A percentile compares a stretch with the other conserved stretches of the same genome.
Evolutionary conservation across 1,139 yeast genomes (phyloP).

Genomic region (Taphrina confusa): DNA sequence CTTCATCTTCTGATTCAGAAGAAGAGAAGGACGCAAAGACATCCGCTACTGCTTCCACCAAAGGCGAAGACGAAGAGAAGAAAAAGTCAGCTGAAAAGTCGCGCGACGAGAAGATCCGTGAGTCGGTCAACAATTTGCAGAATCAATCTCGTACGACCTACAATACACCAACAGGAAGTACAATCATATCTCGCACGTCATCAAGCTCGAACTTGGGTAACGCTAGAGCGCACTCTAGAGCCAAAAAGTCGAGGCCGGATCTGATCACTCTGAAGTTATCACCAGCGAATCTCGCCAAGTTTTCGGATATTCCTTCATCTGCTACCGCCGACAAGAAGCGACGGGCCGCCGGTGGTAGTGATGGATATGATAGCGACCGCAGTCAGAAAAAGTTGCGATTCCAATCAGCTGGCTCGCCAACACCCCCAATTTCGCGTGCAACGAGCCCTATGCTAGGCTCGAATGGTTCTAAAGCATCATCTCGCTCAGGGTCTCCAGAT

Average conservation of each 20-base stretch:
- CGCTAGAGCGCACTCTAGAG: conserved; percentile 18
- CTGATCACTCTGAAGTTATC: conserved; percentile 17
- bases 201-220: conserved; percentile 24
- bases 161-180: conserved; percentile 26
- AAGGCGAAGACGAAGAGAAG: conserved; percentile 33
- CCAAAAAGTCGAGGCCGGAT: conserved; percentile 9
- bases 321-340: conserved; percentile 13
- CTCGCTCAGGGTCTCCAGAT: conserved; percentile 22
- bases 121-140: conserved; percentile 28
- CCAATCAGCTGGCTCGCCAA: conserved; percentile 6
- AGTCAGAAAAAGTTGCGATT: conserved; percentile 31
- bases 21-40: conserved; percentile 34
- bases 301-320: conserved; percentile 22
- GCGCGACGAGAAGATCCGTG: conserved; percentile 31
- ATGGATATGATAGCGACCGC: conserved; percentile 31
- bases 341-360: conserved; percentile 30
- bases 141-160: conserved; percentile 26
- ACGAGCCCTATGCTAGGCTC: conserved; percentile 17
- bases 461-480: neutral
- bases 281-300: neutral
- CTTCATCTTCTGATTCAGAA: conserved; percentile 35
- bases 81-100: conserved; percentile 25
- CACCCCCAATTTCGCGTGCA: conserved; percentile 16
- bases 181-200: conserved; percentile 23
- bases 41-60: conserved; percentile 20